Conservation (phyloP, 2,329 filamentous ascomycete genomes). For the Akanthomyces dipterigenus region DNA sequence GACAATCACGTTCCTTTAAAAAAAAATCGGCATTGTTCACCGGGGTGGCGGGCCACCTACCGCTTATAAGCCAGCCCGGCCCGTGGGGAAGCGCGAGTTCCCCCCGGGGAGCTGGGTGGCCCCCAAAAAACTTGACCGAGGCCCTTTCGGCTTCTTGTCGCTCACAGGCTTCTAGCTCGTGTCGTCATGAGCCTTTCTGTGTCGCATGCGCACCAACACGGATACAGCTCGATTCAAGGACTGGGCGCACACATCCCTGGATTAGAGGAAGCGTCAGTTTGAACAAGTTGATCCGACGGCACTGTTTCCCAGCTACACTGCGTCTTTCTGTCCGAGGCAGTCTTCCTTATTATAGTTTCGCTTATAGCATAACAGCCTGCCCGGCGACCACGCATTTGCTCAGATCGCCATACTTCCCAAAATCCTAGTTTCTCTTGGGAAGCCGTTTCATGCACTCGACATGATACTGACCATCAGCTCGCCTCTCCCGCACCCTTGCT, state of each 20-base stretch:
- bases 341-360: neutral
- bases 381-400: neutral
- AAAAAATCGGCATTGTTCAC: neutral
- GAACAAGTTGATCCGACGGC: neutral
- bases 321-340: neutral
- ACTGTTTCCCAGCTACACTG: neutral
- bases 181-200: conserved; percentile 3
- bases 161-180: conserved; percentile 4
- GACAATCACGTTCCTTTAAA: neutral
- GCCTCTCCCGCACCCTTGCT: neutral
- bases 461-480: neutral
- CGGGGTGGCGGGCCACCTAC: conserved; percentile 4
- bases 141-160: conserved; percentile 6
- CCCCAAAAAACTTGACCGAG: conserved; percentile 3
- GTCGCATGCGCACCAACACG: neutral
- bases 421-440: neutral
- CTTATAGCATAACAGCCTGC: neutral
- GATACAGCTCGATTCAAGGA: neutral
- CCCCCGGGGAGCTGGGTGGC: neutral
- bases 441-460: neutral
- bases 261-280: neutral
- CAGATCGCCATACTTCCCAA: neutral
- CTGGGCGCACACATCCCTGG: neutral
- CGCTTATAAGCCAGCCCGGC: conserved; percentile 7
- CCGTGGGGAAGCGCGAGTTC: conserved; percentile 3